Base-by-base conservation (phyloP, 495 filamentous ascomycete genomes). In the Penicillium subrubescens region DNA sequence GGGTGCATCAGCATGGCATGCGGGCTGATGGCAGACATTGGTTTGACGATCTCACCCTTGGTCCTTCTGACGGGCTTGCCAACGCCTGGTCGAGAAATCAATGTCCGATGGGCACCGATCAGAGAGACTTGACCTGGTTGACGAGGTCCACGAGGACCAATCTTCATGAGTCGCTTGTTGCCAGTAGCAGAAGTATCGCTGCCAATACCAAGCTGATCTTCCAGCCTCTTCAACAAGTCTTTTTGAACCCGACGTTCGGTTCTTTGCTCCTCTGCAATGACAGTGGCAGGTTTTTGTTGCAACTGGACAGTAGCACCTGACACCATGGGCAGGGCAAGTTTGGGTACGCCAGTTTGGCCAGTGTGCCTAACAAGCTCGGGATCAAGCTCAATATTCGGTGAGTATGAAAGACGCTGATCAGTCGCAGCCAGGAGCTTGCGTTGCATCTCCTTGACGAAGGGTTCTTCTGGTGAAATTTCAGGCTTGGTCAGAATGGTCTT, bases 401-500 rank as follows among this genome's bases (percentile, higher is more conserved):
- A 76, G 44, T 79, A 75, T 27, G 71, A 75, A 37, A 72, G 68
- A 29, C 68, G 69, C 15, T 69, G 51, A 14, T 72, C 48, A 35
- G 70, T 67, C 11, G 57, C 59, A 14, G 71, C 71, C 31, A 87
- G 80, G 57, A 90, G 84, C 29, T 84, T 77, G 21, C 73, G 65
- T 67, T 88, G 82, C 70, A 88, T 73, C 0, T 81, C 71, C 54
- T 77, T 79, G n/a, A 90, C 78, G 19, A 79, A 63, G 5, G 81
- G 78, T 57, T 83, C 81, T 19, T 83, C 74, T n/a, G 83, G 69
- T 14, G 76, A 61, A 25, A 88, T 73, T 15, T 83, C 77, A 12
- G 79, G 70, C 48, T 77, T 78, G 10, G 77, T 76, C 21, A 92
- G 60, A 25, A 92, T 80, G 12, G 73, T 80, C 62, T 82, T 88